A percentile compares a stretch with the other conserved stretches of the same genome.
Evolutionary conservation across 768 basidiomycete genomes (phyloP).

Genomic region (Roridomyces roridus): DNA sequence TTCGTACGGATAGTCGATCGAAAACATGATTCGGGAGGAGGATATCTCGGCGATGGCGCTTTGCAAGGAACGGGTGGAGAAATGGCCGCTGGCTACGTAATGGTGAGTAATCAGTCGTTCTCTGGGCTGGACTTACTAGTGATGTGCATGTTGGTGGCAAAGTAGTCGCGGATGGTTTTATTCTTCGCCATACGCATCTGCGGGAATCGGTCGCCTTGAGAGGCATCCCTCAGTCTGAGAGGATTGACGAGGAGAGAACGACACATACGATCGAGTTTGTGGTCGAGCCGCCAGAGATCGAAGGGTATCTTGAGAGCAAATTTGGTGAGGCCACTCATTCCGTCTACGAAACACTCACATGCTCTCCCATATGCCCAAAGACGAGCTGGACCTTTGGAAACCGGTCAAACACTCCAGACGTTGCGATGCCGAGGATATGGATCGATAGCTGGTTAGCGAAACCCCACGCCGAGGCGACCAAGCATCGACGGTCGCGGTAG

Average conservation of each 20-base stretch:
- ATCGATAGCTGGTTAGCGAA: conserved; percentile 27
- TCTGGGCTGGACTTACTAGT: conserved; percentile 22
- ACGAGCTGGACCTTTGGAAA: conserved; percentile 23
- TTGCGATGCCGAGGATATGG: conserved; percentile 27
- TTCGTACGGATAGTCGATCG: conserved; percentile 28
- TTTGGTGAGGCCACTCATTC: background rate
- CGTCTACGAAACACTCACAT: background rate
- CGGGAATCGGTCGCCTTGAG: conserved; percentile 24
- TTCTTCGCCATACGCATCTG: conserved; percentile 26
- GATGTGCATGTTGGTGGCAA: conserved; percentile 27
- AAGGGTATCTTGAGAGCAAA: conserved; percentile 21
- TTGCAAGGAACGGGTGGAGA: conserved; percentile 22
- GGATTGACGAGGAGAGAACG: too few relatives aligned
- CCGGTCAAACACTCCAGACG: conserved; percentile 25
- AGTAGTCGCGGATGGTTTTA: conserved; percentile 25
- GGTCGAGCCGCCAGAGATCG: conserved; percentile 27
- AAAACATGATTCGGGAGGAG: conserved; percentile 21
- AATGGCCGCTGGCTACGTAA: conserved; percentile 18
- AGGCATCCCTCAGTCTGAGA: background rate
- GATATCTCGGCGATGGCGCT: conserved; percentile 22
- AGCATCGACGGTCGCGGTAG: conserved; percentile 22
- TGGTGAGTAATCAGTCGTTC: background rate
- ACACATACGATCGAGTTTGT: conserved; percentile 24
- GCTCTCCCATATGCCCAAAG: conserved; percentile 27
- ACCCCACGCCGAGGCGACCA: conserved; percentile 23